Base-by-base conservation (phyloP, 2,329 filamentous ascomycete genomes). In the Rhytidhysteron rufulum region DNA sequence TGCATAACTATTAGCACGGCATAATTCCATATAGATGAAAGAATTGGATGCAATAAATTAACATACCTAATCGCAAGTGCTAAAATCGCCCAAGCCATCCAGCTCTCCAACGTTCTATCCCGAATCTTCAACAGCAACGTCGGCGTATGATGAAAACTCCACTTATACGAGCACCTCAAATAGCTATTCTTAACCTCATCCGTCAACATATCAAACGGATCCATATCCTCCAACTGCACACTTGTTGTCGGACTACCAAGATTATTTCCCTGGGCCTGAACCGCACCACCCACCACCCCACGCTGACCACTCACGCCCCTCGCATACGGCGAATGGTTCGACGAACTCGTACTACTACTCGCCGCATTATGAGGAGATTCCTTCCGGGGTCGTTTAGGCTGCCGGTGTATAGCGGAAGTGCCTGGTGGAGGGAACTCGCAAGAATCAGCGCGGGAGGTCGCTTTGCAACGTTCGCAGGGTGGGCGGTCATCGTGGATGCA, bases 121-220 rank as follows among this genome's bases (percentile, higher is more conserved):
- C 60, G 61, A 21, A 68, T 65, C 16, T 55, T 50, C 49, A 58
- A 41, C 51, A 68, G 49, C 50, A 67, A 49, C 37, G 63, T 66
- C 3, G 65, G 65, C 5, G 58, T 66, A 40, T 68, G 65, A 48
- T 67, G 62, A 51, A 67, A 68, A 49, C 62, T 63, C 65, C 65
- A 68, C 50, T 68, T 68, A 58, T 68, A 68, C 20, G 57, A 55
- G 48, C 65, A 68, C 11, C 65, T 48, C 42, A 67, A 47, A 35
- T 66, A 68, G 49, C 58, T 63, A 49, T 66, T 66, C 54, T 65
- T 66, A 39, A 68, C 63, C 50, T 68, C 64, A 42, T 68, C 65
- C 3, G 63, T 68, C 35, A 68, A 49, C 35, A 66, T 55, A 27
- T 60, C 58, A 31, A 64, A 67, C 6, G 63, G 62, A 48, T 66